These are phyloP conservation scores for Chionographis japonica DNA, from an alignment of 106 monocot genomes.

Conservation along the genomic window DNA sequence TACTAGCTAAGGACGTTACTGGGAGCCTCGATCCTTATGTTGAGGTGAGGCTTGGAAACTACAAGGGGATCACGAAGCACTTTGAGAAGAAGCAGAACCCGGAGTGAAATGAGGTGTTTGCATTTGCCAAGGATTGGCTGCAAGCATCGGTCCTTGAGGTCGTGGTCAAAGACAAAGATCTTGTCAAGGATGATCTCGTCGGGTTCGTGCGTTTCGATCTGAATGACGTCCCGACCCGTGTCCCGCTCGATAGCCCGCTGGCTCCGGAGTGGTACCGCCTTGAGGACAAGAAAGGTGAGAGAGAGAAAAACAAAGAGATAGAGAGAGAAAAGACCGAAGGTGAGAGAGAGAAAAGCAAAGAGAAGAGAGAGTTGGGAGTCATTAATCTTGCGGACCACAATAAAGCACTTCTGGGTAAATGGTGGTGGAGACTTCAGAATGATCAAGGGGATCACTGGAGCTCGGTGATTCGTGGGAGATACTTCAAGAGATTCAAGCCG, in stretches of 20 bases:
- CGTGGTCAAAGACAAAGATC: constrained; percentile 57
- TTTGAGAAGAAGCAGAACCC: constrained; percentile 58
- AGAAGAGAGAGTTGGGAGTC: no score
- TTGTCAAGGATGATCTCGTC: constrained; percentile 52
- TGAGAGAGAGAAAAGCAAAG: no score
- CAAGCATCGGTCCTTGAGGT: constrained; percentile 46
- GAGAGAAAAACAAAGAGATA: no score
- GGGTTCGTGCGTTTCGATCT: constrained; percentile 49
- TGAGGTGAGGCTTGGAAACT: constrained; percentile 63
- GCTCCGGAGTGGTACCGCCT: constrained; percentile 69
- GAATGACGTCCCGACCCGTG: constrained; percentile 49
- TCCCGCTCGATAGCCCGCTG: constrained; percentile 66
- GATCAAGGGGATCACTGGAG: no score
- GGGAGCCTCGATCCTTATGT: constrained; percentile 62
- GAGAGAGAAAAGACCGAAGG: no score
- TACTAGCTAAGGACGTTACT: constrained; percentile 41
- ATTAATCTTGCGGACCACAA: no score
- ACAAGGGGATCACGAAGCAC: constrained; percentile 43
- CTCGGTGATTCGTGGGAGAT: no score
- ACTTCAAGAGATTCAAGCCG: no score
- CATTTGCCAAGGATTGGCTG: constrained; percentile 51
- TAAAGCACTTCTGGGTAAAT: no score
- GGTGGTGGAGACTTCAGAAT: no score
- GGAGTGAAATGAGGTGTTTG: constrained; percentile 69
- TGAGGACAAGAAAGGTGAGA: constrained; percentile 48